phyloP scores from a whole-genome alignment of 768 basidiomycete species.

The Pleurotus pulmonarius region DNA sequence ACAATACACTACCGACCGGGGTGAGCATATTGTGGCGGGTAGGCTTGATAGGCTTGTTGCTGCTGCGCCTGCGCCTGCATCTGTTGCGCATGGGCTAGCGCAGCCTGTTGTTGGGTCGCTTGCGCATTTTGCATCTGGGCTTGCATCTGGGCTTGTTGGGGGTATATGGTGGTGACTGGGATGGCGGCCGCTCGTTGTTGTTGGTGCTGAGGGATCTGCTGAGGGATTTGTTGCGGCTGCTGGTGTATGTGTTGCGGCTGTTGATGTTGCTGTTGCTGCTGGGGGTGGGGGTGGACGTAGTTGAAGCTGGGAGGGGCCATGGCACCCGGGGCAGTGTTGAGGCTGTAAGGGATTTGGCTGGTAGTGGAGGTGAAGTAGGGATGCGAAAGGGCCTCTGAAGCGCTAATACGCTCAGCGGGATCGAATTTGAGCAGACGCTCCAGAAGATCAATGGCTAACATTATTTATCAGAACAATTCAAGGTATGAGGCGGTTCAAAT shows the following conservation, averaged over 20 bases:
- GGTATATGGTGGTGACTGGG: conserved; percentile 26
- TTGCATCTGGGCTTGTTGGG: conserved; percentile 34
- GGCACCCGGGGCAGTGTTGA: conserved; percentile 44
- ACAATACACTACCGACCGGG: conserved; percentile 8
- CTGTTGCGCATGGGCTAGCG: conserved; percentile 25
- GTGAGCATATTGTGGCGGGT: conserved; percentile 11
- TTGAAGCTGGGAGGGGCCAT: conserved; percentile 70
- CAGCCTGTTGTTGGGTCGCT: conserved; percentile 32
- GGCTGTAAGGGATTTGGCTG: conserved; percentile 36
- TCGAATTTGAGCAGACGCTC: conserved; percentile 96
- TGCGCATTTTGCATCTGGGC: conserved; percentile 26
- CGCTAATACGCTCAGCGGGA: conserved; percentile 86
- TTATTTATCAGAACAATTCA: conserved; percentile 4
- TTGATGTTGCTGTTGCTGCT: conserved; percentile 46
- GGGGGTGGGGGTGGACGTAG: conserved; percentile 61
- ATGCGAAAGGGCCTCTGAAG: conserved; percentile 86
- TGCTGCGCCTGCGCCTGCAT: conserved; percentile 16
- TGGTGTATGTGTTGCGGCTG: conserved; percentile 27
- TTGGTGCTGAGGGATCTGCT: conserved; percentile 25
- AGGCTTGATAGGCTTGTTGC: conserved; percentile 6
- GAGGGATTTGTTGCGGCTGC: conserved; percentile 29
- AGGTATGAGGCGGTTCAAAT: conserved; percentile 5
- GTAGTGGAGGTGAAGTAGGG: conserved; percentile 78
- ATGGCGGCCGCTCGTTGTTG: conserved; percentile 18
- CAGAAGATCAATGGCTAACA: conserved; percentile 83